Base-by-base conservation (phyloP, 2,329 filamentous ascomycete species). In the Penicillium sp. region DNA sequence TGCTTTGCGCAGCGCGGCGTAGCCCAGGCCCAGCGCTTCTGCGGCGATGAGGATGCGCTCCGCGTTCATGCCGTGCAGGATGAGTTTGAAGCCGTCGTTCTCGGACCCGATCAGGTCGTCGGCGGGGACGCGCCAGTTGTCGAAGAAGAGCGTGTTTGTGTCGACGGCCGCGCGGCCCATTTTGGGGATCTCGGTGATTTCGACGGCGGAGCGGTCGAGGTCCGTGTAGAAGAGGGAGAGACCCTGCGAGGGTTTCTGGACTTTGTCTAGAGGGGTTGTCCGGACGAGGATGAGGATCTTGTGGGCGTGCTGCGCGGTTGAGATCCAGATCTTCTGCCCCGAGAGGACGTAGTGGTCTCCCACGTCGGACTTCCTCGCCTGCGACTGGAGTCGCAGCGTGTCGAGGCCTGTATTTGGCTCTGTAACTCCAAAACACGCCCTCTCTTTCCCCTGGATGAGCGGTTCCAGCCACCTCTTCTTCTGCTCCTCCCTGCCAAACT, bases 151-250 rank as follows among this genome's bases (percentile, higher is more conserved):
- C 1, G 69, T 73, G 51, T 82, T 82, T 9, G 77, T 79, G 55
- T 82, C 80, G 1, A 82, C 78, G 2, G 79, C 78, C 0, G 73
- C 77, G 2, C 80, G 68, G 3, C 80, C 80, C 77, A 82, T 81
- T 61, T 82, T 82, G 11, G 76, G 73, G 60, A 82, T 82, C 62
- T 82, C 79, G 1, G 71, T 78, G 1, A 82, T 74, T 26, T 77
- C 62, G 3, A 82, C 78, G 41, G 70, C 67, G 6, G 64, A 60
- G 2, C 71, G 67, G 58, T 81, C 71, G 0, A 82, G 66, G 51
- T 80, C 76, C 1, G 79, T 82, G 64, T 81, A 82, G 67, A 82
- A 82, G 6, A 82, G 71, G 1, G 78, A 79, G 4, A 82, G 69
- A 0, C 80, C 80, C 30, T 81, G 75, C 1, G 74, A 78, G 1